Base-by-base conservation (phyloP, 345 rosid genomes). In the Citropsis articulata region DNA sequence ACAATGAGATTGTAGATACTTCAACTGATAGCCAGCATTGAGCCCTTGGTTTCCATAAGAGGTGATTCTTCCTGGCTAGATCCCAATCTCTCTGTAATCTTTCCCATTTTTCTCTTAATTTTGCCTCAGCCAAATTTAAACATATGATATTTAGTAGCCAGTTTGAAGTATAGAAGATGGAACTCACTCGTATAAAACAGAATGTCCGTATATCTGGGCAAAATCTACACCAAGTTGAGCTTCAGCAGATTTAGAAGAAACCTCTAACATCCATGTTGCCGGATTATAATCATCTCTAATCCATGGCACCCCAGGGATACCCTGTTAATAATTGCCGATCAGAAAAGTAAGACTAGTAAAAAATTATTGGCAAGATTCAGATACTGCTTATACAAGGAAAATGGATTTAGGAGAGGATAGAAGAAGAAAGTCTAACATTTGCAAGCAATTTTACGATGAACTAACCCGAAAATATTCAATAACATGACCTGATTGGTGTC, bases 241-340 rank as follows among this genome's bases (percentile, higher is more conserved):
- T 68, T 90, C 92, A 66, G 78, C 2, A 36, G 87, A 86, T 56
- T 80, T 69, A 75, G 81, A 80, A 10, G 92, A 82, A 75, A 91
- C 82, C 22, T 91, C 94, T 60, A 91, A 78, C 84, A 91, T 86
- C 90, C 94, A 91, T 28, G 94, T 91, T 53, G 90, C 88, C 25
- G n/a, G n/a, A n/a, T n/a, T n/a, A n/a, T n/a, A n/a, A n/a, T n/a
- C n/a, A n/a, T n/a, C n/a, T n/a, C n/a, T n/a, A n/a, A n/a, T n/a
- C n/a, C n/a, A n/a, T n/a, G n/a, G n/a, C n/a, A n/a, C n/a, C n/a
- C n/a, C n/a, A n/a, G n/a, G n/a, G n/a, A n/a, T n/a, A n/a, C n/a
- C n/a, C n/a, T n/a, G n/a, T n/a, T n/a, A n/a, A n/a, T n/a, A n/a
- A n/a, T n/a, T n/a, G n/a, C n/a, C n/a, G n/a, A n/a, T n/a, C n/a